phyloP scores from a whole-genome alignment of 257 asterid genomes.

The Oldenlandia corymbosa region DNA sequence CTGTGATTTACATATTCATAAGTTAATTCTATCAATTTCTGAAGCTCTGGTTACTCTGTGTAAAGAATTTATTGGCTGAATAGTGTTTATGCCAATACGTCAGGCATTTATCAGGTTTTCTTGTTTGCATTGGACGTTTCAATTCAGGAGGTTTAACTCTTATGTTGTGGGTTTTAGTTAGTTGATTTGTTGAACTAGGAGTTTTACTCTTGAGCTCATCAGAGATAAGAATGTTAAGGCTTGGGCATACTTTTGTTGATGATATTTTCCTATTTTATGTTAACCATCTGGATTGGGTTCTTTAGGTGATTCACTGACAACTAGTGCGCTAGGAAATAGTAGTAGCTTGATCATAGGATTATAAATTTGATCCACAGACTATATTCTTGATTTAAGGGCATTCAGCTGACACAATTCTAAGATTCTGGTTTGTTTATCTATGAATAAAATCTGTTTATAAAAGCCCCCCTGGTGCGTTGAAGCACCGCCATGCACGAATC shows the following conservation, averaged over 20 bases:
- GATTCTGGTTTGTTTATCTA: too few relatives aligned
- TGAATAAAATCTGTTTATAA: too few relatives aligned
- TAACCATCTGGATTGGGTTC: neutral
- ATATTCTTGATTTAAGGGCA: too few relatives aligned
- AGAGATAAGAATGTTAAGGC: neutral
- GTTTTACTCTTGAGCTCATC: neutral
- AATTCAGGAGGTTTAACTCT: too few relatives aligned
- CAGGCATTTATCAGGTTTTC: neutral
- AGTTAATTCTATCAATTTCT: neutral
- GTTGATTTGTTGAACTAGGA: neutral
- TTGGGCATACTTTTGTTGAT: neutral
- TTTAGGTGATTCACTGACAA: neutral
- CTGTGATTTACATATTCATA: slow-evolving; percentile 2
- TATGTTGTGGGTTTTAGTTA: too few relatives aligned
- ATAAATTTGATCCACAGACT: too few relatives aligned
- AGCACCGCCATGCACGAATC: too few relatives aligned
- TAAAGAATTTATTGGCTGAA: neutral
- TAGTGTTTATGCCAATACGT: neutral
- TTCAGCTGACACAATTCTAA: too few relatives aligned
- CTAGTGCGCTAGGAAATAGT: too few relatives aligned
- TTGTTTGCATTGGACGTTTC: slow-evolving; percentile 6
- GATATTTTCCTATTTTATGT: too few relatives aligned
- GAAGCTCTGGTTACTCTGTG: neutral
- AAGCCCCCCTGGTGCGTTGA: too few relatives aligned
- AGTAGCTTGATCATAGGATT: too few relatives aligned